Evolutionary conservation across 1,284 basidiomycete species (phyloP).

Genomic region (Bothia castanella): DNA sequence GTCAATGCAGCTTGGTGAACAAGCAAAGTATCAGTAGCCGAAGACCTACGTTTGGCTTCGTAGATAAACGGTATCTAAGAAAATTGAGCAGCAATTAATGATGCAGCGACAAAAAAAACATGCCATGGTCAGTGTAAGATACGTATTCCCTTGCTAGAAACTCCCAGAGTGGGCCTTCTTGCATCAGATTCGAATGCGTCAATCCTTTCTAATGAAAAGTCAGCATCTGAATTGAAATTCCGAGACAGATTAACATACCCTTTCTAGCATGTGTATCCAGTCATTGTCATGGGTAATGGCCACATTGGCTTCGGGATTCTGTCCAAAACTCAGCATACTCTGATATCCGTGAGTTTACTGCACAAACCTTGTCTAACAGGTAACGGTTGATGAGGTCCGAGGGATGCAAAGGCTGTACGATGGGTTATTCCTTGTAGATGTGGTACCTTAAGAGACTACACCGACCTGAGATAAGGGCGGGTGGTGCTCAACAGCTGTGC

Average conservation of each 20-base stretch:
- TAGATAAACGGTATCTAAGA: not conserved
- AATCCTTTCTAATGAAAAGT: no score
- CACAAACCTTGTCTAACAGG: conserved; percentile 3
- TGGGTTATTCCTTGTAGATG: not conserved
- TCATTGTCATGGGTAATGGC: conserved; percentile 4
- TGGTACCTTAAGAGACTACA: not conserved
- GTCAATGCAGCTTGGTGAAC: no score
- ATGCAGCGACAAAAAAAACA: not conserved
- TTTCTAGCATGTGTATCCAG: no score
- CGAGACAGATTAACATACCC: no score
- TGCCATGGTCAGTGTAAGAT: not conserved
- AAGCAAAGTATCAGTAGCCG: not conserved
- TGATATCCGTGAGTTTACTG: not conserved
- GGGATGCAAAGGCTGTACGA: not conserved
- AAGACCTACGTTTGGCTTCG: not conserved
- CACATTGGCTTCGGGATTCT: not conserved
- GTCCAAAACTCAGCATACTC: not conserved
- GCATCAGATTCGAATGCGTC: no score
- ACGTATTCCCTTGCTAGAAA: not conserved
- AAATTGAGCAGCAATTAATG: not conserved
- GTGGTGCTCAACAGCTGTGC: not conserved
- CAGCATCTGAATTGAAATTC: no score
- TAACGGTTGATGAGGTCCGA: conserved; percentile 5
- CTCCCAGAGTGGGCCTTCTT: no score
- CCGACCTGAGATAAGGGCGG: not conserved